These are phyloP conservation scores for Brassica carinata DNA, from an alignment of 345 rosid genomes.

Conservation along the genomic window DNA sequence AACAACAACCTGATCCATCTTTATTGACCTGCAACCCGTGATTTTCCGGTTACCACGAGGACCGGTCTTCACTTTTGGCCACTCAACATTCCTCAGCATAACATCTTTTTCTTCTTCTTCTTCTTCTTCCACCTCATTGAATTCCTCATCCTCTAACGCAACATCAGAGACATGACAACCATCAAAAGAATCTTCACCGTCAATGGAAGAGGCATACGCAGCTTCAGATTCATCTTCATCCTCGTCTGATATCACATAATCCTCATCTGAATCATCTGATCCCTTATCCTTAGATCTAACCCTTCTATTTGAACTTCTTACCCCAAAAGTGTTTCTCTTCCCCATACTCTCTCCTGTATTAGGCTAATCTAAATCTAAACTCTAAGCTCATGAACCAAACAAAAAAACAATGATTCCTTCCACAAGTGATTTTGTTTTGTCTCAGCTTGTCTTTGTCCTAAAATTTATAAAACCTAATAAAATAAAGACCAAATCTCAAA, in stretches of 20 bases:
- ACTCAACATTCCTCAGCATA: conserved; percentile 45
- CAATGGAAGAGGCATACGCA: conserved; percentile 50
- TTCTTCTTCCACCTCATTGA: no score
- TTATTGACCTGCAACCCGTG: conserved; percentile 27
- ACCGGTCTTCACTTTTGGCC: conserved; percentile 45
- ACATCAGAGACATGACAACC: no score
- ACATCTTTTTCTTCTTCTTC: no score
- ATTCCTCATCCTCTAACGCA: no score
- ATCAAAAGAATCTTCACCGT: conserved; percentile 52
- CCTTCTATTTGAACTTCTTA: conserved; percentile 50
- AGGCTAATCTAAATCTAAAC: neutral
- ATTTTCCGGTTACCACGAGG: conserved; percentile 39
- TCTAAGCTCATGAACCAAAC: conserved; percentile 9
- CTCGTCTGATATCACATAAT: conserved; percentile 83
- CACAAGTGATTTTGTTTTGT: no score
- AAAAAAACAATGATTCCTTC: no score
- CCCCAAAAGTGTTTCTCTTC: conserved; percentile 46
- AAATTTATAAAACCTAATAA: neutral
- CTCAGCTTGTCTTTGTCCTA: no score
- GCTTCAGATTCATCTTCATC: conserved; percentile 52
- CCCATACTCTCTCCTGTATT: conserved; percentile 57
- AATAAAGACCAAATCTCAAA: no score
- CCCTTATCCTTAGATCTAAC: conserved; percentile 55
- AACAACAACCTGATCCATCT: neutral
- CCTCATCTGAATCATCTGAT: conserved; percentile 97